Evolutionary conservation across 768 basidiomycete genomes (phyloP), one percentile per base, ranked within the genome.

Genomic region (Pulveroboletus sp.): DNA sequence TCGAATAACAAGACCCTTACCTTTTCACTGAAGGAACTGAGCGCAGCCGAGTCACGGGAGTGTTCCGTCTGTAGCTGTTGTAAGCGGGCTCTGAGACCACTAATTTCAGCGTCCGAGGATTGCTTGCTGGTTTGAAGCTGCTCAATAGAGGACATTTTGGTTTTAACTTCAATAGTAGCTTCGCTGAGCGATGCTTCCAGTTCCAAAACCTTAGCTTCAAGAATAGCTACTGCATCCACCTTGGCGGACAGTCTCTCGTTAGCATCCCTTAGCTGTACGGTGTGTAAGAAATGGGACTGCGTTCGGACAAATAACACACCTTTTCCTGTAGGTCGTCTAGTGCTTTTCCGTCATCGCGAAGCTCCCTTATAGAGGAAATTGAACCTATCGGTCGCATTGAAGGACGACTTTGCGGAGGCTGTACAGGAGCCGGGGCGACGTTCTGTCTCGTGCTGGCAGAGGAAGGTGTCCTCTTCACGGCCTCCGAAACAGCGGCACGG

Each of bases 301-400:
- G 29, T 39, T 19, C 35, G 6, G 32, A 43, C 35, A 8, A 43
- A 43, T 19, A 27, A 8, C 68, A 27, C 62, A 79, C 87, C 77
- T 86, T 81, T 42, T 63, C 71, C 63, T 83, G 81, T 16, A 88
- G 60, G 47, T 80, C 84, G 48, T 76, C 75, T 19, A 81, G 54
- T 12, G 67, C 76, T 59, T 79, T 80, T n/a, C 68, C 71, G 55
- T 82, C 82, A 53, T 82, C 83, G 53, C 77, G 80, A 16, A 84
- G 71, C 58, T 89, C 89, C 50, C 75, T 77, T 50, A 89, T 82
- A 9, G 88, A 88, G n/a, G 85, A 77, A 41, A 89, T 81, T 13
- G 88, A 89, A 22, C 74, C 70, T 32, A 79, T 59, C 24, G 78
- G 66, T 16, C 79, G 74, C 47, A 77, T 64, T 35, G 79, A 53